These are phyloP conservation scores for Aspergillus proliferans DNA, from an alignment of 2,329 filamentous ascomycete species.

Conservation along the genomic window DNA sequence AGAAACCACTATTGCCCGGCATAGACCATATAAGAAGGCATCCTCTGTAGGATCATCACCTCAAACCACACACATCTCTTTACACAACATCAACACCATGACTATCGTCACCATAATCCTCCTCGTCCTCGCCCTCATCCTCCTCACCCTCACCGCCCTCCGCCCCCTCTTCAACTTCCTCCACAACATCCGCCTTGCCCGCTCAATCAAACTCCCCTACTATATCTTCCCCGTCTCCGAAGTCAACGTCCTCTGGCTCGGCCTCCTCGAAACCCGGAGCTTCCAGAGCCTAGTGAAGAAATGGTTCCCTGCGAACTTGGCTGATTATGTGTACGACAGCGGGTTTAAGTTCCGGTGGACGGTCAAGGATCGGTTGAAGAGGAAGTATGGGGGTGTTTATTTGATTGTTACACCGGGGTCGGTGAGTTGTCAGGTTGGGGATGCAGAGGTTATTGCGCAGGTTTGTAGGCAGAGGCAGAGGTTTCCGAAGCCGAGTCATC, in stretches of 20 bases:
- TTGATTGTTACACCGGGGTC: slow-evolving; percentile 6
- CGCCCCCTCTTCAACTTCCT: not conserved
- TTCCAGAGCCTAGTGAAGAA: slow-evolving; percentile 5
- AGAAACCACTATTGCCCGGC: too few relatives aligned
- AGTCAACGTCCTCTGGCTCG: not conserved
- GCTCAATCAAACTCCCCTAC: not conserved
- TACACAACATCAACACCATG: too few relatives aligned
- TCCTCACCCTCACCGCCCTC: not conserved
- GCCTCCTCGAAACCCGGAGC: not conserved
- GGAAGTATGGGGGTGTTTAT: slow-evolving; percentile 9
- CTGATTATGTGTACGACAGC: slow-evolving; percentile 8
- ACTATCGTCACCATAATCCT: too few relatives aligned
- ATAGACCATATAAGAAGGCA: too few relatives aligned
- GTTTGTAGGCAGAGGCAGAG: slow-evolving; percentile 7
- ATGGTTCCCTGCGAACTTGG: slow-evolving; percentile 8
- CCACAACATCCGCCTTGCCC: not conserved
- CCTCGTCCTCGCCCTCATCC: not conserved
- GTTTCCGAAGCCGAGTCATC: slow-evolving; percentile 12
- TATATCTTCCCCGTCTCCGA: not conserved
- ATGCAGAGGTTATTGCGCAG: slow-evolving; percentile 12
- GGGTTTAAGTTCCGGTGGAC: slow-evolving; percentile 10
- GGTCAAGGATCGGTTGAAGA: slow-evolving; percentile 8
- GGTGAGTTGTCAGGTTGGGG: slow-evolving; percentile 10
- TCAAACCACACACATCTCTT: too few relatives aligned
- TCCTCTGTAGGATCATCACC: too few relatives aligned